A percentile compares a stretch with the other conserved stretches of the same genome.
Evolutionary conservation across 305 asterid species (phyloP).

Genomic region (Rubia balearica): DNA sequence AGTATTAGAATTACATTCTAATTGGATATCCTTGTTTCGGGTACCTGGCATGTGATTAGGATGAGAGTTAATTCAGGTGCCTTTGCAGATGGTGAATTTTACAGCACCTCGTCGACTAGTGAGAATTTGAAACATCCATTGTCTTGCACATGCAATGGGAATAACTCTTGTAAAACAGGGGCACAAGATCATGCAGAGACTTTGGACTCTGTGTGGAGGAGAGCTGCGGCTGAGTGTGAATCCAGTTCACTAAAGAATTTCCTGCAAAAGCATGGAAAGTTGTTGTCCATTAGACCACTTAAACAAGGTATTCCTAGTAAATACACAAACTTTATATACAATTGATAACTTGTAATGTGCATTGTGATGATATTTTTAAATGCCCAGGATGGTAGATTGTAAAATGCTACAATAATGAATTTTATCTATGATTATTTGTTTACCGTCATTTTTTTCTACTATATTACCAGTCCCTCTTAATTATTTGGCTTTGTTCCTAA

Average conservation of each 20-base stretch:
- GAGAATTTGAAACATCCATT: slow-evolving; percentile 56
- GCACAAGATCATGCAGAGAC: slow-evolving; percentile 33
- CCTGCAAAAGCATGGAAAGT: slow-evolving; percentile 56
- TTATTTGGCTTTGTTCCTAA: not conserved
- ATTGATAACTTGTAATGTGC: not conserved
- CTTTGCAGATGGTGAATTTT: slow-evolving; percentile 51
- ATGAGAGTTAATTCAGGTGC: slow-evolving; percentile 11
- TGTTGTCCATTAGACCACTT: slow-evolving; percentile 47
- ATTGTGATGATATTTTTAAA: not conserved
- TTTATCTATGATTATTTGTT: not conserved
- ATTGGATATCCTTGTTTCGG: not conserved
- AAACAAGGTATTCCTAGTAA: slow-evolving; percentile 38
- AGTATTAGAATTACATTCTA: not conserved
- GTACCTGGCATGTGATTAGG: slow-evolving; percentile 8
- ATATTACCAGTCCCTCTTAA: not conserved
- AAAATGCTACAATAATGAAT: not conserved
- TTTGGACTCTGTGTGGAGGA: slow-evolving; percentile 55
- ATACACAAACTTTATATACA: not conserved
- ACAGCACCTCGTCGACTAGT: slow-evolving; percentile 57
- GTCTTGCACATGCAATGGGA: slow-evolving; percentile 34
- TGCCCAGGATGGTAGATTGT: not conserved
- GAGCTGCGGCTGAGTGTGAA: slow-evolving; percentile 44
- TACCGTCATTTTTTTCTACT: not conserved
- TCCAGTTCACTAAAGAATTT: slow-evolving; percentile 50
- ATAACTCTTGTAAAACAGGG: slow-evolving; percentile 28